Percentiles rank a stretch among this genome's conserved stretches.
phyloP scores from a whole-genome alignment of 192 early-diverging fungal genomes.

The Linderina pennispora region DNA sequence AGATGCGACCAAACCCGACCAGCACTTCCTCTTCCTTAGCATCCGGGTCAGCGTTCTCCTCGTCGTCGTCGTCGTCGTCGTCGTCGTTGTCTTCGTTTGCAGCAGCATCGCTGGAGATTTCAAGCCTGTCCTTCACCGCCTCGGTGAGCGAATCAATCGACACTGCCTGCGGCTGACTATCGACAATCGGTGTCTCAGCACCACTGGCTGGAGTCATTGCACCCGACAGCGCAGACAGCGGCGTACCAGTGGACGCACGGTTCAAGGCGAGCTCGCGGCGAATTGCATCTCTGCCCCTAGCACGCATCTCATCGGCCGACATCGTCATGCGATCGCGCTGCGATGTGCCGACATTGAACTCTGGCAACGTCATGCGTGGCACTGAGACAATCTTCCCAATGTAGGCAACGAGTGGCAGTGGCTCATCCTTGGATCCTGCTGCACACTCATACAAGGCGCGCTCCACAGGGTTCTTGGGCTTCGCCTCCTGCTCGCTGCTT shows the following conservation, averaged over 20 bases:
- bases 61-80: constrained; percentile 95
- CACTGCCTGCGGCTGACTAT: not conserved
- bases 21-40: constrained; percentile 55
- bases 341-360: constrained; percentile 15
- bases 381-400: constrained; percentile 94
- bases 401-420: constrained; percentile 73
- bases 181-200: constrained; percentile 10
- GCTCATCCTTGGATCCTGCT: constrained; percentile 19
- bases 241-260: constrained; percentile 24
- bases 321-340: constrained; percentile 60
- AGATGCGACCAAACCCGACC: constrained; percentile 92
- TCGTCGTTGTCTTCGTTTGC: too few relatives aligned
- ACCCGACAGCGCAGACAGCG: constrained; percentile 7
- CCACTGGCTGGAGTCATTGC: constrained; percentile 28
- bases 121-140: constrained; percentile 25
- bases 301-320: constrained; percentile 86
- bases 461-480: constrained; percentile 60
- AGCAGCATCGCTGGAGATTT: constrained; percentile 6
- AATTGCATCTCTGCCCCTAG: constrained; percentile 53
- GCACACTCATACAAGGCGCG: constrained; percentile 73
- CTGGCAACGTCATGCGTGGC: constrained; percentile 66
- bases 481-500: constrained; percentile 55
- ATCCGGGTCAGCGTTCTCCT: constrained; percentile 42
- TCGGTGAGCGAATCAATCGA: constrained; percentile 19
- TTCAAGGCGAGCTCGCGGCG: constrained; percentile 40